phyloP scores from a whole-genome alignment of 108 stramenopile genomes.

The Fistulifera solaris region DNA sequence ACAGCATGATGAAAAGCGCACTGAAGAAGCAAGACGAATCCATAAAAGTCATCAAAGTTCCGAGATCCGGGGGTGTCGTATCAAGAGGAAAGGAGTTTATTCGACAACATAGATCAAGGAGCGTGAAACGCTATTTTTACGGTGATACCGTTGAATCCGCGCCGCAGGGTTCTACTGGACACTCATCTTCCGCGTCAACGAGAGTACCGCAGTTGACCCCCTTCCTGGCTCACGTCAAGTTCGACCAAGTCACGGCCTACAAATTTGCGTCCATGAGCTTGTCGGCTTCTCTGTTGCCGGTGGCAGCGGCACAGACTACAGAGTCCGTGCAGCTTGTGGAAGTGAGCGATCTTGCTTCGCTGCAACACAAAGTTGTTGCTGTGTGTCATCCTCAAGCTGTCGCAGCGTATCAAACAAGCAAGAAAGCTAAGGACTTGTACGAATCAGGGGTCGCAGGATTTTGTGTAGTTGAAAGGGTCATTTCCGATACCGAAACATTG shows the following conservation, averaged over 20 bases:
- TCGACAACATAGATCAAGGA: constrained; percentile 41
- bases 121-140: constrained; percentile 77
- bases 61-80: constrained; percentile 73
- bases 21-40: constrained; percentile 2
- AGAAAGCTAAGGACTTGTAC: constrained; percentile 59
- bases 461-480: constrained; percentile 68
- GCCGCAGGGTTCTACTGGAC: constrained; percentile 8
- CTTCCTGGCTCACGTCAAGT: constrained; percentile 49
- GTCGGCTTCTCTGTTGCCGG: constrained; percentile 65
- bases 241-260: constrained; percentile 49
- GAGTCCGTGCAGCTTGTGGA: constrained; percentile 59
- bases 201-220: constrained; percentile 67
- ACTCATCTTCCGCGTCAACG: constrained; percentile 10
- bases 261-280: constrained; percentile 60
- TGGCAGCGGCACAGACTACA: constrained; percentile 70
- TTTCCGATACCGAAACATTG: constrained; percentile 52
- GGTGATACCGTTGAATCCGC: constrained; percentile 34
- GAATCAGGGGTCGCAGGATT: constrained; percentile 71
- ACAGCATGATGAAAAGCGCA: constrained; percentile 45
- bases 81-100: constrained; percentile 55
- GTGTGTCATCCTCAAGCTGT: constrained; percentile 81
- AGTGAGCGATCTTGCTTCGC: constrained; percentile 12
- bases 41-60: constrained; percentile 78
- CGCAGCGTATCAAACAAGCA: constrained; percentile 41
- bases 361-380: constrained; percentile 49